Base-by-base conservation (phyloP, 2,329 filamentous ascomycete species). In the Diaporthe ilicicola region DNA sequence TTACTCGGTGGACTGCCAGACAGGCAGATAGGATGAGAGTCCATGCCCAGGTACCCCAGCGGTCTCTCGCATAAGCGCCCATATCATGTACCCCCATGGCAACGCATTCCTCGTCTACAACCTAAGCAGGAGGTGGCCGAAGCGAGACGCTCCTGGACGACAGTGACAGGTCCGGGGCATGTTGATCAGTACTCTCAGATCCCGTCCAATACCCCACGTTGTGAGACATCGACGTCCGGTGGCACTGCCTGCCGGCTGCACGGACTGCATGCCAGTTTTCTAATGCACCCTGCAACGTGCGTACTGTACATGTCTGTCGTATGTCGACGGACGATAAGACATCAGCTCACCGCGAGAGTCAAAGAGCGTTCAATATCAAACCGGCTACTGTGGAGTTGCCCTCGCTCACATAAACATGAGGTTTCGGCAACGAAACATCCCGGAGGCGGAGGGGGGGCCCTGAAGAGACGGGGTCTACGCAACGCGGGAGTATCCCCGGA, bases 1-100 rank as follows among this genome's bases (percentile, higher is more conserved):
- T 13, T 32, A 13, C 39, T 32, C 42, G 12, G 19, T 22, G 39
- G 24, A 17, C 22, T 19, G 17, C 5, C 27, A 34, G 32, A 34
- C 27, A 34, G n/a, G n/a, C n/a, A n/a, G n/a, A n/a, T n/a, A n/a
- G n/a, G n/a, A n/a, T n/a, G n/a, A n/a, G 42, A 62, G 39, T 7
- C 9, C 12, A 17, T 37, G 17, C 27, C 42, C 19, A 48, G 10
- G 24, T 24, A 24, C 42, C 24, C 27, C 17, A 13, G 59, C 44
- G 62, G 44, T 22, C 53, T 39, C 54, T 51, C 54, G 56, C 44
- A 62, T 62, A 69, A 69, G 67, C 67, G 54, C 67, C 54, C 32
- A 69, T 24, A n/a, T 62, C 54, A 62, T 62, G 67, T 69, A 54
- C 54, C 48, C 24, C 54, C 54, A 22, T 62, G 42, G 24, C 50